Percentiles rank a stretch among this genome's conserved stretches.
These are phyloP conservation scores for Aspergillus ostianus DNA, from an alignment of 495 filamentous ascomycete genomes.

Conservation along the genomic window DNA sequence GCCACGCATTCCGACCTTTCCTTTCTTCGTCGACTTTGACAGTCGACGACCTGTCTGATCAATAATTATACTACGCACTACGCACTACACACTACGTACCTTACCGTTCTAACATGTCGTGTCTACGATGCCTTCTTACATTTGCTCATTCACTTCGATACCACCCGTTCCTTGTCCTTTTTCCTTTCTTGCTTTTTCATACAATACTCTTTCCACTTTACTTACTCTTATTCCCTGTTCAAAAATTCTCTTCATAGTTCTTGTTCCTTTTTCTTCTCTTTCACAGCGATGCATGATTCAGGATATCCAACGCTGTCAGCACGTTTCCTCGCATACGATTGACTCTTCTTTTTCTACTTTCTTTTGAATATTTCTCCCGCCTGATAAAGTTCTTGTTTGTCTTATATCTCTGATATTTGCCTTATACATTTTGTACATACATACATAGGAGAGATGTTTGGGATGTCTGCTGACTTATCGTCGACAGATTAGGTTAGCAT, in stretches of 20 bases:
- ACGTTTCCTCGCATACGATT: neutral
- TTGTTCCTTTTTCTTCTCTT: neutral
- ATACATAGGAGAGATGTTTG: neutral
- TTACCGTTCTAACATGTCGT: neutral
- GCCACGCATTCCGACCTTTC: neutral
- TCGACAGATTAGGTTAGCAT: neutral
- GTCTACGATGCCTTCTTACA: neutral
- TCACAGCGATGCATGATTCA: neutral
- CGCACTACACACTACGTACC: neutral
- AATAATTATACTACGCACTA: neutral
- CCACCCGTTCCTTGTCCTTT: neutral
- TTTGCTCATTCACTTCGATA: neutral
- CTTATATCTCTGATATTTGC: neutral
- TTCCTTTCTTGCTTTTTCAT: neutral
- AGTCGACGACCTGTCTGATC: constrained; percentile 5
- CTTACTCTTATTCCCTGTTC: neutral
- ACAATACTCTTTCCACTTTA: neutral
- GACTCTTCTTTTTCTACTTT: neutral
- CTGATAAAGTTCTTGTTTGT: neutral
- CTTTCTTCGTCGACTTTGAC: constrained; percentile 7
- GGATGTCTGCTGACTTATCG: no score
- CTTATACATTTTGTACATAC: neutral
- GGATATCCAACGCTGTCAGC: neutral
- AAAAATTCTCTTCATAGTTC: neutral
- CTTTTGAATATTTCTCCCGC: neutral